Conservation (phyloP, 306 rosid species). For the Cicer pinnatifidum region DNA sequence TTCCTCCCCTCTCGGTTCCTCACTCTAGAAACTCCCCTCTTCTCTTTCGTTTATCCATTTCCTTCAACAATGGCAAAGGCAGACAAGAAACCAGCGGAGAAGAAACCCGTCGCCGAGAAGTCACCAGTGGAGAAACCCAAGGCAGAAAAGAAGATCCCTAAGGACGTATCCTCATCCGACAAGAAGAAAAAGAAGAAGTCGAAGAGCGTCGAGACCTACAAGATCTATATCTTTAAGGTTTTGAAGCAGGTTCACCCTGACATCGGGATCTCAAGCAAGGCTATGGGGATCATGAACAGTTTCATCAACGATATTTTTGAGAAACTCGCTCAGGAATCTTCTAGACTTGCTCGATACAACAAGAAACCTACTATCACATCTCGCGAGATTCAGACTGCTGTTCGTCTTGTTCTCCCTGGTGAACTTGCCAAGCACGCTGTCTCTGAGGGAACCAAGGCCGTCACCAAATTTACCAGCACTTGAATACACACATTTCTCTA, state of each 20-base stretch:
- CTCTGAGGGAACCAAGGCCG: slow-evolving; percentile 59
- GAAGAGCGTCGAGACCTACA: slow-evolving; percentile 51
- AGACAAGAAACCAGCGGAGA: slow-evolving; percentile 59
- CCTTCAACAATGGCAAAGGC: slow-evolving; percentile 46
- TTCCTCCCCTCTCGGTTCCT: background rate
- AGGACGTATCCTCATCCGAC: slow-evolving; percentile 17
- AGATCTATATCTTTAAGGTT: slow-evolving; percentile 57
- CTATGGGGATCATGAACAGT: slow-evolving; percentile 61
- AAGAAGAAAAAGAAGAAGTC: slow-evolving; percentile 50
- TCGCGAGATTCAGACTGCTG: slow-evolving; percentile 58
- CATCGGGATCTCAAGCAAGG: slow-evolving; percentile 57
- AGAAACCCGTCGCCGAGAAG: slow-evolving; percentile 47
- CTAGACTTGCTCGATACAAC: slow-evolving; percentile 50
- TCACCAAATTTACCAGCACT: slow-evolving; percentile 55
- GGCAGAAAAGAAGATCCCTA: slow-evolving; percentile 54
- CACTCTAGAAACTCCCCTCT: background rate
- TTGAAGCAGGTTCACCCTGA: slow-evolving; percentile 63
- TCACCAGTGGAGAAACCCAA: slow-evolving; percentile 47
- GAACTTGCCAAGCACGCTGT: slow-evolving; percentile 60
- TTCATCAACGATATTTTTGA: slow-evolving; percentile 58
- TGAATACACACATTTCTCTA: background rate
- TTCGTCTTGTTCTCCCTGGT: slow-evolving; percentile 52
- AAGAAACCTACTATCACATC: slow-evolving; percentile 56
- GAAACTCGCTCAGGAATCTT: slow-evolving; percentile 51
- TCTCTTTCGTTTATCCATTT: too few species aligned